Evolutionary conservation across 2,329 filamentous ascomycete species (phyloP).

Genomic region (Verticillium tricorpus): DNA sequence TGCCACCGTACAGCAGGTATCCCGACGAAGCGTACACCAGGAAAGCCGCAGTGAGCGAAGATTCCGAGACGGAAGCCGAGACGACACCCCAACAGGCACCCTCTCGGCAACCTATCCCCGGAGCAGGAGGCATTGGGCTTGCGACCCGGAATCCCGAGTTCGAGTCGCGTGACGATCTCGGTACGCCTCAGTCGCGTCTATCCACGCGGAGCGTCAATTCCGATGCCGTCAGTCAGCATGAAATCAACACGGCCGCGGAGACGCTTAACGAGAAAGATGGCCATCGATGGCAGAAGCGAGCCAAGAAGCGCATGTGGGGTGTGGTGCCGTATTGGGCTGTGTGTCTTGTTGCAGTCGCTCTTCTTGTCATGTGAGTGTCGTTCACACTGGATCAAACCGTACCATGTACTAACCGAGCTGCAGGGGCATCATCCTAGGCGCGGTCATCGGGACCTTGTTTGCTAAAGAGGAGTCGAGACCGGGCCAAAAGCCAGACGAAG

Average conservation of each 20-base stretch:
- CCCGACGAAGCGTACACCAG: conserved; percentile 65
- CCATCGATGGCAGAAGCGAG: conserved; percentile 43
- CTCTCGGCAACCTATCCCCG: conserved; percentile 31
- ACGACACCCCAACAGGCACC: neutral
- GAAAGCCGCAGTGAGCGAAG: conserved; percentile 40
- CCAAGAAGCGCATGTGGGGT: conserved; percentile 52
- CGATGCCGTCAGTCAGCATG: conserved; percentile 43
- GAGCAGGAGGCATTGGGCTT: conserved; percentile 58
- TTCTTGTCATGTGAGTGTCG: conserved; percentile 39
- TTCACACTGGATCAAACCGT: too few species aligned
- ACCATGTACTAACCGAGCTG: neutral
- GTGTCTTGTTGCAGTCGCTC: conserved; percentile 39
- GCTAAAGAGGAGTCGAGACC: conserved; percentile 21
- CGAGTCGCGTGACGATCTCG: conserved; percentile 51
- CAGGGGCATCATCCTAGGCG: conserved; percentile 47
- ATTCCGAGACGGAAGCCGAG: conserved; percentile 6
- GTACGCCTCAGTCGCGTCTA: conserved; percentile 43
- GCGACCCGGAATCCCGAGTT: conserved; percentile 61
- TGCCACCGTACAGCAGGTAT: conserved; percentile 88
- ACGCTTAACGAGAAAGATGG: conserved; percentile 41
- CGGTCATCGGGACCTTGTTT: conserved; percentile 48
- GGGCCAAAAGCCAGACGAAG: conserved; percentile 13
- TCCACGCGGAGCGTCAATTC: conserved; percentile 49
- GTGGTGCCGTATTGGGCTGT: conserved; percentile 60
- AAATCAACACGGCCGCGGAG: conserved; percentile 48